Conservation (phyloP, 1,139 yeast genomes). For the Martiniozyma asiatica region DNA sequence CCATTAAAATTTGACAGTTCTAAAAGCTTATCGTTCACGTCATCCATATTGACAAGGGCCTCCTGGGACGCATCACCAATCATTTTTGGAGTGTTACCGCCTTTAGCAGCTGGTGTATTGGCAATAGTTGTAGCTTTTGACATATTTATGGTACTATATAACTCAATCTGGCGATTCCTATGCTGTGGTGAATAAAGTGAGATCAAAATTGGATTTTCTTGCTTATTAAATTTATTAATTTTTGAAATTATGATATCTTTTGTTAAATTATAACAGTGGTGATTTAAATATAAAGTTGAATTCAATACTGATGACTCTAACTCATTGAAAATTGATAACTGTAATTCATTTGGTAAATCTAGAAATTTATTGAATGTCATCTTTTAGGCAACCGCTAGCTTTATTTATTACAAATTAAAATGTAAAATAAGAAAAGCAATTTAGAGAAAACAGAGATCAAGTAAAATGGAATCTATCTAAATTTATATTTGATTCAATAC, state of each 20-base stretch:
- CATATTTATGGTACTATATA: slow-evolving; percentile 16
- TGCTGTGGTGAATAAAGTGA: slow-evolving; percentile 19
- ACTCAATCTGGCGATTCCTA: slow-evolving; percentile 11
- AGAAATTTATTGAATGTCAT: not conserved
- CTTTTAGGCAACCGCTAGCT: too few relatives aligned
- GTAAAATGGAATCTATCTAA: too few relatives aligned
- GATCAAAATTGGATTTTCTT: not conserved
- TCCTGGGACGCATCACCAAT: too few relatives aligned
- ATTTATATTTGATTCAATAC: too few relatives aligned
- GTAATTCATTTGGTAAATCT: slow-evolving; percentile 1
- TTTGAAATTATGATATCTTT: not conserved
- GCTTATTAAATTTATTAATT: not conserved
- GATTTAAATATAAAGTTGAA: too few relatives aligned
- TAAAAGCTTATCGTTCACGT: slow-evolving; percentile 9
- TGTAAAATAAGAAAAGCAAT: too few relatives aligned
- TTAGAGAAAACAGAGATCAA: too few relatives aligned
- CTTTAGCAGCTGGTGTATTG: too few relatives aligned
- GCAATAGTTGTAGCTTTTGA: slow-evolving; percentile 3
- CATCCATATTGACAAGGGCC: slow-evolving; percentile 8
- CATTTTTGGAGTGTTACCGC: too few relatives aligned
- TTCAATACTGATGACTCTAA: not conserved
- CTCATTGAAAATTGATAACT: not conserved
- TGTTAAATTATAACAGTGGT: not conserved
- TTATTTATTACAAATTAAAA: too few relatives aligned
- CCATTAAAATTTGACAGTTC: slow-evolving; percentile 1